Base-by-base conservation (phyloP, 2,329 filamentous ascomycete genomes). In the Phaeomoniella chlamydospora region DNA sequence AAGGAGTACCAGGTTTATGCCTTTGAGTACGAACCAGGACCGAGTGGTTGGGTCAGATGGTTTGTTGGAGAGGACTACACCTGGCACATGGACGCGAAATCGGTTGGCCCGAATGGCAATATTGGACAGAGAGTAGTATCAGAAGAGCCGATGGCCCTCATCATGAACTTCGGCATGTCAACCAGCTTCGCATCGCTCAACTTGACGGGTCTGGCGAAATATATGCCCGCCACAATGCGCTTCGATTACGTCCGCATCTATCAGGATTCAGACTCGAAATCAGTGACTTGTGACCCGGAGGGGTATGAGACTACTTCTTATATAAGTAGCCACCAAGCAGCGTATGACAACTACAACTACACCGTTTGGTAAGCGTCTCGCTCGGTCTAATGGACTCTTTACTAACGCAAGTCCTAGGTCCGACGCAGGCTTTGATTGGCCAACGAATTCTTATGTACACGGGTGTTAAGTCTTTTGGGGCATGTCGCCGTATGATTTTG, bases 211-310 rank as follows among this genome's bases (percentile, higher is more conserved):
- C 55, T 82, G 15, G 58, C 52, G 3, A 47, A 63, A 12, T 55
- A 71, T 31, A 62, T 80, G 47, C 77, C 77, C 2, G 77, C 73
- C 2, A 72, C 64, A 2, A 77, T 81, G 67, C 65, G 75, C 2
- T 61, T 82, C 39, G 77, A 82, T 53, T 81, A 80, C 50, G 64
- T 83, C 37, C 70, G 78, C 11, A 77, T 82, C 35, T 82, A 81
- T 48, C 77, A 81, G 52, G 70, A 77, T 41, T 64, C 68, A 11
- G 65, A 70, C 36, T 59, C 65, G 10, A 62, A 68, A 46, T 64
- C 64, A 29, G 48, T 80, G 34, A 80, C 76, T 12, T 83, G 78
- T 52, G 78, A 83, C 55, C 78, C 78, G 2, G 61, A 63, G 0
- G 76, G 70, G 0, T 82, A 75, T 49, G 67, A 70, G 37, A 83